Evolutionary conservation across 352 stramenopile species (phyloP), one percentile per base, ranked within the genome.

Genomic region (Pythium pyrilobum): DNA sequence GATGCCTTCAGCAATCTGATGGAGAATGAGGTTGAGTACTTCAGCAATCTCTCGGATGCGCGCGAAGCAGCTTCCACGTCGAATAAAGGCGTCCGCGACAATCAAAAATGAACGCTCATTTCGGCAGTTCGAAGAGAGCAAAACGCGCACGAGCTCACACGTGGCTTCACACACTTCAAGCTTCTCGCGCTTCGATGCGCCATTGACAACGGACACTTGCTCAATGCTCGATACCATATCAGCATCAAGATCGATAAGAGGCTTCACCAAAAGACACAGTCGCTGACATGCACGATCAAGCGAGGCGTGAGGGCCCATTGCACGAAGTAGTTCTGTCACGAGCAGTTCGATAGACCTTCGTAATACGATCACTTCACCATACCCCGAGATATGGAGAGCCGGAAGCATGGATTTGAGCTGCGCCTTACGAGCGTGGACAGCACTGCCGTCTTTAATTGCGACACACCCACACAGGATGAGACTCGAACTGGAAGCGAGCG

Each of bases 381-480:
- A 59, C 11, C 45, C 56, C 16, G 48, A 21, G 2, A 70, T 28
- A 5, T 52, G 39, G 9, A 70, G 43, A 0, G 51, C 8, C 2
- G 62, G 62, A 8, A 70, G 43, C 31, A 70, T 13, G 4, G 28
- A 13, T 33, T 66, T 70, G 1, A 70, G 47, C 36, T 70, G 62
- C 7, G 56, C 21, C 27, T 70, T 65, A 12, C 56, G 33, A 1
- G 42, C 10, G 10, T 49, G 15, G 7, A 66, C 52, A 4, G 44
- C 40, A 15, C 18, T 11, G 13, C 8, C 16, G 21, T 70, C 62
- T 34, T 66, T 34, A 36, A 55, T 27, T 13, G 50, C 29, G 3
- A 63, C 40, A 38, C 62, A 70, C 13, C 62, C 62, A 36, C 62
- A 70, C 11, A 70, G 25, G 43, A 60, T 32, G 5, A 44, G 23